A percentile compares a stretch with the other conserved stretches of the same genome.
These are phyloP conservation scores for Agaricales sp. DNA, from an alignment of 1,284 basidiomycete species.

Conservation along the genomic window DNA sequence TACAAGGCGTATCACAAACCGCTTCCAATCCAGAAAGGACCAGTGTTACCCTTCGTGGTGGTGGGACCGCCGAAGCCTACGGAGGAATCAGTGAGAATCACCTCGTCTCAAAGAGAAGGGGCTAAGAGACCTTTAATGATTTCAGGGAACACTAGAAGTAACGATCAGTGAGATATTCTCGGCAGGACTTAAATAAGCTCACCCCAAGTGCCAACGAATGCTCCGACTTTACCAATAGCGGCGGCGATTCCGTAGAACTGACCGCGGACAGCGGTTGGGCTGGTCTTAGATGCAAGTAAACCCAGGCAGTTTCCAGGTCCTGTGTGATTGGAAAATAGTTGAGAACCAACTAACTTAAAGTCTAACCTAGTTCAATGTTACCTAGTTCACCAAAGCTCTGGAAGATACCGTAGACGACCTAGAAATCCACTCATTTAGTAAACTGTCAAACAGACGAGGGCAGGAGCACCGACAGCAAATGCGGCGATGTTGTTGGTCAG, in stretches of 20 bases:
- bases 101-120: not conserved
- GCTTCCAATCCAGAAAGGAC: slow-evolving; percentile 75
- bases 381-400: slow-evolving; percentile 76
- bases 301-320: slow-evolving; percentile 77
- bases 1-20: slow-evolving; percentile 23
- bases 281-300: slow-evolving; percentile 72
- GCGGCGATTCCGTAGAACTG: slow-evolving; percentile 83
- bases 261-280: slow-evolving; percentile 79
- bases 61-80: slow-evolving; percentile 49
- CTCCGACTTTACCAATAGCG: slow-evolving; percentile 85
- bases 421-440: not conserved
- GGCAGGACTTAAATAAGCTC: slow-evolving; percentile 15
- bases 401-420: slow-evolving; percentile 87
- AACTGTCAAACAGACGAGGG: not conserved
- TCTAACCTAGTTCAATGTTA: slow-evolving; percentile 10
- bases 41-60: slow-evolving; percentile 52
- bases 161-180: slow-evolving; percentile 6
- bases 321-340: slow-evolving; percentile 12
- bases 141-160: slow-evolving; percentile 49
- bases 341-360: not conserved
- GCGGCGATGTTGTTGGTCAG: slow-evolving; percentile 59
- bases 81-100: slow-evolving; percentile 7
- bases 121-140: slow-evolving; percentile 43
- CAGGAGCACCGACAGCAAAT: slow-evolving; percentile 57
- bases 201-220: slow-evolving; percentile 78